phyloP scores from a whole-genome alignment of 2,329 filamentous ascomycete genomes.

The Hyphodiscus sp. region DNA sequence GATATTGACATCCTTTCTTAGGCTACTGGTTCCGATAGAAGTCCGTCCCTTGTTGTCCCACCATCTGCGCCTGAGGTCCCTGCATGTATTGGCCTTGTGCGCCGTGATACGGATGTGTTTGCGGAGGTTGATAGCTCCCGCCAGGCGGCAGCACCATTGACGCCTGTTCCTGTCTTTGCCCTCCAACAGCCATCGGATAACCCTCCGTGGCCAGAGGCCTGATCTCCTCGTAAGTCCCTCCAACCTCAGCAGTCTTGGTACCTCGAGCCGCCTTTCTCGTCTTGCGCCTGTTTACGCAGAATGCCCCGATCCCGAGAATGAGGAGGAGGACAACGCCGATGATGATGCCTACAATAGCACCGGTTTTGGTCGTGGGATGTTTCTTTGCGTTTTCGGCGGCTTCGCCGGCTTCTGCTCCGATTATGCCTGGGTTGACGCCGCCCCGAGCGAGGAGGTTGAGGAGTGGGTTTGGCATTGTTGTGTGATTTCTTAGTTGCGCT shows the following conservation, averaged over 20 bases:
- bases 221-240: background rate
- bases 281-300: background rate
- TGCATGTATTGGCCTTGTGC: background rate
- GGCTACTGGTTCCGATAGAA: background rate
- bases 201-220: background rate
- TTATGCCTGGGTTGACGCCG: background rate
- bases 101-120: background rate
- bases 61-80: background rate
- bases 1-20: constrained; percentile 20
- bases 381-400: background rate
- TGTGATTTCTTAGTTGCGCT: background rate
- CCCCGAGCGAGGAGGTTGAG: background rate
- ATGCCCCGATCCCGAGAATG: background rate
- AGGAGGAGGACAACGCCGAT: background rate
- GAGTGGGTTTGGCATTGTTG: background rate
- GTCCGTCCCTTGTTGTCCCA: background rate
- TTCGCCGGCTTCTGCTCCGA: background rate
- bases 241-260: background rate
- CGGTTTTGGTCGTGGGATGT: background rate
- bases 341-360: background rate
- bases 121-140: background rate
- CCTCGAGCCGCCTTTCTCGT: background rate
- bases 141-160: background rate
- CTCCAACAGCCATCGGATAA: background rate
- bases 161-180: background rate